Evolutionary conservation across 1,284 basidiomycete species (phyloP).

Genomic region (Naganishia liquefaciens): DNA sequence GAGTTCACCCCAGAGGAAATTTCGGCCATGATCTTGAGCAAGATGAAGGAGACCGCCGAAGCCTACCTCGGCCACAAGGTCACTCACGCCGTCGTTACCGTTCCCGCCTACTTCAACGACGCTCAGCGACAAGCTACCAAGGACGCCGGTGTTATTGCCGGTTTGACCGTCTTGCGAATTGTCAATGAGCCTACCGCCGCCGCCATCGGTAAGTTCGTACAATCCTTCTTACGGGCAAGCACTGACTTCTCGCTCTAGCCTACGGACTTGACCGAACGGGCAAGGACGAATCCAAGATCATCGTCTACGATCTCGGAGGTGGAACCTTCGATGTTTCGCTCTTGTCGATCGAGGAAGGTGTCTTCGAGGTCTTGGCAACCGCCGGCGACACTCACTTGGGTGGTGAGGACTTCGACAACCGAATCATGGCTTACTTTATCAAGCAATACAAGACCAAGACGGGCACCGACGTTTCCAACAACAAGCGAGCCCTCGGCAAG

Average conservation of each 20-base stretch:
- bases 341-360: conserved; percentile 92
- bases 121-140: conserved; percentile 99
- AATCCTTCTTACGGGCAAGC: no score
- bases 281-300: conserved; percentile 88
- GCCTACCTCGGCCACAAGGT: conserved; percentile 95
- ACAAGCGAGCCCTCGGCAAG: conserved; percentile 91
- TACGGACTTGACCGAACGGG: conserved; percentile 96
- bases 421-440: conserved; percentile 86
- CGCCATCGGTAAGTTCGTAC: conserved; percentile 59
- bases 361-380: conserved; percentile 95
- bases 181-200: conserved; percentile 99
- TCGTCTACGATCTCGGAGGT: conserved; percentile 97
- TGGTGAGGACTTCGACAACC: conserved; percentile 99
- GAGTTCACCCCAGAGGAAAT: conserved; percentile 59
- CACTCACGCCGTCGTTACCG: conserved; percentile 96
- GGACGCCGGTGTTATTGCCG: conserved; percentile 95
- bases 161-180: conserved; percentile 93
- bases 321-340: conserved; percentile 99
- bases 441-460: conserved; percentile 96
- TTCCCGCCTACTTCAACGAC: conserved; percentile 99
- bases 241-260: conserved; percentile 60
- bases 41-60: conserved; percentile 99
- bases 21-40: conserved; percentile 88
- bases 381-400: conserved; percentile 98
- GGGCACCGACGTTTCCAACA: conserved; percentile 79